Base-by-base conservation (phyloP, 2,329 filamentous ascomycete species). In the Clonostachys chloroleuca region DNA sequence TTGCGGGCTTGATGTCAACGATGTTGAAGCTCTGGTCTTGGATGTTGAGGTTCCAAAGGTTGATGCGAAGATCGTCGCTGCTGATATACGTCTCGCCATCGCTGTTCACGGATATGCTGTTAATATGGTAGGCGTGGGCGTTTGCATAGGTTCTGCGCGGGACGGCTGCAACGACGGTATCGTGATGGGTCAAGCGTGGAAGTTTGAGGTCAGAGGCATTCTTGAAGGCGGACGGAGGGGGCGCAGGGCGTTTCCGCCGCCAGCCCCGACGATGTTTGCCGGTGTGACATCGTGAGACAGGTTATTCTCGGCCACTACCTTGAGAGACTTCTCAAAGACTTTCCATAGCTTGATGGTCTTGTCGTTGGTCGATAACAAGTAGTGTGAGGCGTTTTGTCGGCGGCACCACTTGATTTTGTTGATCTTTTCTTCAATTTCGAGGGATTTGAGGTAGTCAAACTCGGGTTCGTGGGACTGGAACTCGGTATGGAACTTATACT, bases 281-380 rank as follows among this genome's bases (percentile, higher is more conserved):
- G 92, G 90, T 34, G 94, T 96, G 59, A 95, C 74, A 67, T 99
- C 94, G 64, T 92, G 89, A 18, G 92, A 96, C 47, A 99, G 78
- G 61, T 99, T 99, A 76, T 99, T 99, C 76, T 99, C 94, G 17
- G 94, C 94, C 52, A 99, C 94, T 40, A 99, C 94, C 70, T 97
- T 97, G 62, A 99, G 80, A 47, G 92, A 97, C 77, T 99, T 99
- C 74, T 99, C 94, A 61, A 97, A 99, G 44, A 99, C 92, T 70
- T 99, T 99, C 94, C 94, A 99, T 57, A 99, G 78, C 77, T 99
- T 99, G 80, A 99, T 99, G 40, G 94, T 99, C 78, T 99, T 99
- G 77, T 99, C 94, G 67, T 99, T 99, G 59, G 94, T 99, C 40
- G 94, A 97, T 48, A 99, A 83, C 45, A 99, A 83, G 69, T 96